Base-by-base conservation (phyloP, 2,329 filamentous ascomycete species). In the Thelonectria rubi region DNA sequence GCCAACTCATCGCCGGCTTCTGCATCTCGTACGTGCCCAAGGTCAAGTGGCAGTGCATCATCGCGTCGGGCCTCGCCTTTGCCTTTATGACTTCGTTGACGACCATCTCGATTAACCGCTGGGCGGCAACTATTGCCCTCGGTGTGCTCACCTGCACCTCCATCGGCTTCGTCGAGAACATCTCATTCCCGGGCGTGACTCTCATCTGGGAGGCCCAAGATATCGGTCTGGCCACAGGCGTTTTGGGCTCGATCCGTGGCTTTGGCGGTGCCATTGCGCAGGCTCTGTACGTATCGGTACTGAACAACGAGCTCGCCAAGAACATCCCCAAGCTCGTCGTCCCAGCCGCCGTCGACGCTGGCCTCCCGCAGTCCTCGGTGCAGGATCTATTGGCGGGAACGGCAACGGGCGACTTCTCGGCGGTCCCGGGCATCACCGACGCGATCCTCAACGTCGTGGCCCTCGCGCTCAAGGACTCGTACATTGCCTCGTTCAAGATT, bases 221-320 rank as follows among this genome's bases (percentile, higher is more conserved):
- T 61, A 81, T 82, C 43, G 80, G 80, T 15, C 74, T 82, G 12
- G 80, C 69, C 55, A 78, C 65, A 5, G 80, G 80, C 24, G 74
- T 80, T 15, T 77, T 82, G n/a, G 79, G 81, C 9, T 79, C 78
- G 12, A 80, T 82, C 58, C 78, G 81, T 26, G 78, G 78, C 3
- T 75, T 77, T 9, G 76, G 77, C 30, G 77, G 75, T 26, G 74
- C 77, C 34, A 69, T 80, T 14, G 74, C 76, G 6, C 73, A 74
- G 51, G 73, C 76, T 20, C 65, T 80, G n/a, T 80, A 78, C 61
- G 62, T 69, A 10, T 75, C 74, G 15, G 67, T 81, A 15, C 71
- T 79, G n/a, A 69, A 66, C 50, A 79, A 78, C 62, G 68, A 77
- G 61, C 67, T 79, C 10, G 65, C 68, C 37, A 69, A 72, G 57